Evolutionary conservation across 2,329 filamentous ascomycete genomes (phyloP).

Genomic region (Xenosphaeropsis pyriputrescens): DNA sequence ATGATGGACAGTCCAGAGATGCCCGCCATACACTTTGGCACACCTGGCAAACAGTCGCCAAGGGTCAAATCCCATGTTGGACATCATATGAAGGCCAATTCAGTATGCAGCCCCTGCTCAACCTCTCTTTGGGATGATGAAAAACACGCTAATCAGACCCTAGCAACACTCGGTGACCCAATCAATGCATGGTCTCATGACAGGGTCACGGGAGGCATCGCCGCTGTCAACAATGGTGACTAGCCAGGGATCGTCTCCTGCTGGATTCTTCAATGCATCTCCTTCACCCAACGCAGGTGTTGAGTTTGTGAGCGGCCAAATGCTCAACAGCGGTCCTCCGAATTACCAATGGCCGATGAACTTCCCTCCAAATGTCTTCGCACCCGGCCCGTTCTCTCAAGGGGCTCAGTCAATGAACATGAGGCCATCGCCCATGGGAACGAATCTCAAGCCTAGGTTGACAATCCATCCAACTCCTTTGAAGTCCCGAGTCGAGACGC

Average conservation of each 20-base stretch:
- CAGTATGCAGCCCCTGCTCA: constrained; percentile 21
- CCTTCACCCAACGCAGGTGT: constrained; percentile 27
- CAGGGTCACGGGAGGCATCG: constrained; percentile 36
- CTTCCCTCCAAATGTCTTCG: constrained; percentile 3
- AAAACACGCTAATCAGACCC: not conserved
- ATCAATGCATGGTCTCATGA: constrained; percentile 32
- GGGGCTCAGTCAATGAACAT: too few species aligned
- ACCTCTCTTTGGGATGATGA: not conserved
- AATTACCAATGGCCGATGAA: constrained; percentile 20
- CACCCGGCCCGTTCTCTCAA: not conserved
- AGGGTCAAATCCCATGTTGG: constrained; percentile 10
- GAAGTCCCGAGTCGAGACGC: constrained; percentile 92
- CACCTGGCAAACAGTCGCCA: constrained; percentile 11
- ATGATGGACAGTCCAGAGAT: constrained; percentile 26
- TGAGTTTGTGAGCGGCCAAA: constrained; percentile 22
- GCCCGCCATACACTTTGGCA: constrained; percentile 23
- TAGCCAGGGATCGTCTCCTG: constrained; percentile 37
- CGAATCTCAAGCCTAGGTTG: constrained; percentile 23
- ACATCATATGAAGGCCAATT: constrained; percentile 25
- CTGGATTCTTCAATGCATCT: constrained; percentile 28
- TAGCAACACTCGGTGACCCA: constrained; percentile 37
- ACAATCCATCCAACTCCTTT: constrained; percentile 52
- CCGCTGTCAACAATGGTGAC: constrained; percentile 34
- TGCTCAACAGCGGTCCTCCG: constrained; percentile 10
- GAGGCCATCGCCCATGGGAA: too few species aligned